Evolutionary conservation across 371 early-diverging fungal genomes (phyloP).

Genomic region (Mucor lusitanicus): DNA sequence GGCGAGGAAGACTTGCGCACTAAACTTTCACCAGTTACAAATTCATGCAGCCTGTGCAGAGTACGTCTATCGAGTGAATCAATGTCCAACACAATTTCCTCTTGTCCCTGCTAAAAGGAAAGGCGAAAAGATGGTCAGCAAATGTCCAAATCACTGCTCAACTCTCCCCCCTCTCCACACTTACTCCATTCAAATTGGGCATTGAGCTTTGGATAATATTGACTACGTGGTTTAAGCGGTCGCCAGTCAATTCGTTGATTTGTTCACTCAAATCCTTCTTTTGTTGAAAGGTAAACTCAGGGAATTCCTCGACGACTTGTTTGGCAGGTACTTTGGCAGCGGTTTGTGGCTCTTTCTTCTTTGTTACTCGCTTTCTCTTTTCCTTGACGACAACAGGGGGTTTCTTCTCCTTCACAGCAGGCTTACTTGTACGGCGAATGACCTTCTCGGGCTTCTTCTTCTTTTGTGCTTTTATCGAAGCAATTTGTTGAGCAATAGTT

Average conservation of each 20-base stretch:
- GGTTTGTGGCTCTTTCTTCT: constrained; percentile 13
- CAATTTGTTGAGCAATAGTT: constrained; percentile 62
- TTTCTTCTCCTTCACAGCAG: constrained; percentile 28
- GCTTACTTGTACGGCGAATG: constrained; percentile 23
- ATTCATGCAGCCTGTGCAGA: constrained; percentile 83
- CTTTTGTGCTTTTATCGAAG: constrained; percentile 64
- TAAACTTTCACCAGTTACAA: constrained; percentile 68
- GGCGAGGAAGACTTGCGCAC: constrained; percentile 15
- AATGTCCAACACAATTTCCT: constrained; percentile 95
- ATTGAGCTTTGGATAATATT: constrained; percentile 85
- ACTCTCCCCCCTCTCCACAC: constrained; percentile 6
- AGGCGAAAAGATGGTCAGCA: background rate
- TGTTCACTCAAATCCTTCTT: constrained; percentile 86
- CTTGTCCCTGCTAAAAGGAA: constrained; percentile 63
- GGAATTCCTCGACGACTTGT: constrained; percentile 32
- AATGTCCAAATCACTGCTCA: background rate
- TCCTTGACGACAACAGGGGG: constrained; percentile 13
- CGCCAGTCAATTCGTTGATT: constrained; percentile 81
- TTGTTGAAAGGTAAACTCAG: constrained; percentile 83
- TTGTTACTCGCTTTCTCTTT: constrained; percentile 23
- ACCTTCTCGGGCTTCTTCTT: constrained; percentile 50
- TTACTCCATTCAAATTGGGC: constrained; percentile 75
- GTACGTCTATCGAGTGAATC: constrained; percentile 86
- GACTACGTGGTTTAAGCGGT: constrained; percentile 77
- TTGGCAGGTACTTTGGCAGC: constrained; percentile 2